phyloP scores from a whole-genome alignment of 352 stramenopile species.

The Thalassiosira hispida region DNA sequence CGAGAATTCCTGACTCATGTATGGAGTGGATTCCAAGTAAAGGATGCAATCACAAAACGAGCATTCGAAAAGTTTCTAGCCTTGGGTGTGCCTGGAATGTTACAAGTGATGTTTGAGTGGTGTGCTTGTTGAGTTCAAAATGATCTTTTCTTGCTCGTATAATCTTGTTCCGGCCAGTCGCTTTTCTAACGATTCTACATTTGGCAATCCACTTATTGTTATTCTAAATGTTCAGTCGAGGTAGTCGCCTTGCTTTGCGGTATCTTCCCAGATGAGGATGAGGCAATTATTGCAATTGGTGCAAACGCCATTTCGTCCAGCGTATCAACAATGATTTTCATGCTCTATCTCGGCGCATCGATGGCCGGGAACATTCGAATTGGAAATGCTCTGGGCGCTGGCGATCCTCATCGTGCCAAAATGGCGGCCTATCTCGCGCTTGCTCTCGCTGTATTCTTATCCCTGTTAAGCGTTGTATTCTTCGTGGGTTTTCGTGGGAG shows the following conservation, averaged over 20 bases:
- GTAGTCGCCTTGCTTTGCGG: conserved; percentile 84
- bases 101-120: conserved; percentile 90
- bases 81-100: conserved; percentile 86
- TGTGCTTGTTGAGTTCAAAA: no score
- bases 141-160: no score
- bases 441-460: conserved; percentile 11
- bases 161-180: no score
- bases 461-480: conserved; percentile 54
- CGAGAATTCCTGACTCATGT: conserved; percentile 78
- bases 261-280: conserved; percentile 74
- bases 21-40: conserved; percentile 86
- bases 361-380: conserved; percentile 87
- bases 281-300: conserved; percentile 88
- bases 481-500: conserved; percentile 68
- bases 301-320: conserved; percentile 88
- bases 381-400: conserved; percentile 88
- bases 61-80: conserved; percentile 87
- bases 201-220: background rate
- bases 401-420: conserved; percentile 84
- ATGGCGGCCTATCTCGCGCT: conserved; percentile 75
- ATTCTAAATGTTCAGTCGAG: conserved; percentile 75
- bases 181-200: no score
- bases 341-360: conserved; percentile 85
- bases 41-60: conserved; percentile 68
- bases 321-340: conserved; percentile 82